These are phyloP conservation scores for Tolypocladium tundrense DNA, from an alignment of 2,329 filamentous ascomycete genomes.

Conservation along the genomic window DNA sequence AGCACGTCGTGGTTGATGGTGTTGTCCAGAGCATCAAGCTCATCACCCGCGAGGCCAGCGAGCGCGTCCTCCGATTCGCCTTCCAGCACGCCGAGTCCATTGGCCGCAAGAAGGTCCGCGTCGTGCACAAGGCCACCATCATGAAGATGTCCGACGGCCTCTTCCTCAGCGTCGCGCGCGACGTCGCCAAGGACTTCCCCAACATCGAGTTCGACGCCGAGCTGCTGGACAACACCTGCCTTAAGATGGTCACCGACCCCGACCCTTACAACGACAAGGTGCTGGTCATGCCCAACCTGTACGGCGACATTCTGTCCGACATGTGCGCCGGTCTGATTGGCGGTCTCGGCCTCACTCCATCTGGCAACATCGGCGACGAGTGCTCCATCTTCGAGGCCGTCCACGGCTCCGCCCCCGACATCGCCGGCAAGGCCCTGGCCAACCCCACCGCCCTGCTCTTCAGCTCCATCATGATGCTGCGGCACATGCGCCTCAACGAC, in stretches of 20 bases:
- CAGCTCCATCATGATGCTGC: constrained; percentile 98
- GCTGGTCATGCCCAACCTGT: constrained; percentile 95
- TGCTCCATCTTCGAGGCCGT: constrained; percentile 99
- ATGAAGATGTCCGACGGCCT: constrained; percentile 99
- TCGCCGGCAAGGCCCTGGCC: constrained; percentile 88
- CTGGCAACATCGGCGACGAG: constrained; percentile 97
- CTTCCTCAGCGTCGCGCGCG: constrained; percentile 78
- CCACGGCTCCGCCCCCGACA: constrained; percentile 93
- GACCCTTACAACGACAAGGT: constrained; percentile 98
- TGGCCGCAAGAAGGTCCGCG: constrained; percentile 92
- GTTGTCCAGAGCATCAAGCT: constrained; percentile 99
- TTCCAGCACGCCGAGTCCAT: constrained; percentile 96
- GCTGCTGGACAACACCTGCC: constrained; percentile 97
- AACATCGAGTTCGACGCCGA: constrained; percentile 94
- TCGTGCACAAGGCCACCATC: constrained; percentile 99
- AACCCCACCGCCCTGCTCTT: constrained; percentile 96
- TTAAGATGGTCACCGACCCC: constrained; percentile 97
- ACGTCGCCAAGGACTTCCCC: constrained; percentile 92
- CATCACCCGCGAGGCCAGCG: constrained; percentile 88
- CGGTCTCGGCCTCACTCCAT: constrained; percentile 92
- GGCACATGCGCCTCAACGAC: constrained; percentile 86
- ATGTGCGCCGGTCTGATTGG: constrained; percentile 99
- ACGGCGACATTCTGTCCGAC: constrained; percentile 98
- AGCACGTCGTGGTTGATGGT: constrained; percentile 95
- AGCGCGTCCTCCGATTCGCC: constrained; percentile 92